Conservation (phyloP, 192 early-diverging fungal genomes). For the Dimargaris xerosporica region DNA sequence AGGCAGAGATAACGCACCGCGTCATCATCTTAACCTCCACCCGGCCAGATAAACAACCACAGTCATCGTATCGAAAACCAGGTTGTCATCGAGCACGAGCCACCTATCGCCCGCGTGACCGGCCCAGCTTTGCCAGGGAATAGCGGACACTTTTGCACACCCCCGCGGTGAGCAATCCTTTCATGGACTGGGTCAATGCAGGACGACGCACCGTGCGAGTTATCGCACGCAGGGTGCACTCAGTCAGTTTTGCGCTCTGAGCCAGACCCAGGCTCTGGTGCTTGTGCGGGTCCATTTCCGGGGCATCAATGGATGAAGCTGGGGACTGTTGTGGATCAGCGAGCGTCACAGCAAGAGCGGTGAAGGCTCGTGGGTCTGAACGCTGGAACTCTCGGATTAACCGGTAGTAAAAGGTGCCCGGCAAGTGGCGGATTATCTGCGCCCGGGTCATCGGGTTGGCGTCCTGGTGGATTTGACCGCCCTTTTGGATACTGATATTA, state of each 20-base stretch:
- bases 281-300: conserved; percentile 18
- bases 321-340: background rate
- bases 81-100: background rate
- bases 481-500: conserved; percentile 21
- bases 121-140: conserved; percentile 25
- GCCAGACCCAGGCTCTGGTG: conserved; percentile 21
- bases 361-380: background rate
- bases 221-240: conserved; percentile 40
- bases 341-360: conserved; percentile 6
- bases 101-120: conserved; percentile 1
- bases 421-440: conserved; percentile 62
- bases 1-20: too few species aligned
- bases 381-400: conserved; percentile 28
- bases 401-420: conserved; percentile 53
- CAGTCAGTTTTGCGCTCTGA: conserved; percentile 18
- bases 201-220: conserved; percentile 40
- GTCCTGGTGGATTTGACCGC: conserved; percentile 37
- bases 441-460: conserved; percentile 41
- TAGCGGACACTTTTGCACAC: conserved; percentile 42
- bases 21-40: too few species aligned
- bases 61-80: too few species aligned
- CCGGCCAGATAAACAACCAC: too few species aligned
- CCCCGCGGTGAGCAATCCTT: conserved; percentile 87
- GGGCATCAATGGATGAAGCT: conserved; percentile 1
- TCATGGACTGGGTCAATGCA: conserved; percentile 76